phyloP scores from a whole-genome alignment of 1,139 yeast genomes.

The Blastobotrys buckinghamii region DNA sequence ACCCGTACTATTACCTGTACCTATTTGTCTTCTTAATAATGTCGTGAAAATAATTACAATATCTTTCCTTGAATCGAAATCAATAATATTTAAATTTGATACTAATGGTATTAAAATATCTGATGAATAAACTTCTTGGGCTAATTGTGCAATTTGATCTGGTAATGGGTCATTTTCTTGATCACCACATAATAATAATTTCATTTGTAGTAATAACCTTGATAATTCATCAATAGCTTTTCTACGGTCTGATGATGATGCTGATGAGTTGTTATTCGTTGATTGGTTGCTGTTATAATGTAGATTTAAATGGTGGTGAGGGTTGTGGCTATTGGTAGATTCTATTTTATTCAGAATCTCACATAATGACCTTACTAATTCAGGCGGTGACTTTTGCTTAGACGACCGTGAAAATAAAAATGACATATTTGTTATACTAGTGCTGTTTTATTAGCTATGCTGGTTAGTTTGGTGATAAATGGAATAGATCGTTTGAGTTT shows the following conservation, averaged over 20 bases:
- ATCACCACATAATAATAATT: slow-evolving; percentile 67
- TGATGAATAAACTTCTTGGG: slow-evolving; percentile 69
- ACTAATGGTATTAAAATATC: slow-evolving; percentile 64
- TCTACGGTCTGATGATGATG: slow-evolving; percentile 6
- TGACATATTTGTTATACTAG: slow-evolving; percentile 47
- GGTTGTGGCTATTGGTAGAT: slow-evolving; percentile 12
- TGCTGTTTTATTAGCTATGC: no score
- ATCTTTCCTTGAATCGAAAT: slow-evolving; percentile 86
- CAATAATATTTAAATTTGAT: slow-evolving; percentile 54
- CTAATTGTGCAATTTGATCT: slow-evolving; percentile 61
- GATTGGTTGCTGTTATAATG: background rate
- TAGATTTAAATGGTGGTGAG: background rate
- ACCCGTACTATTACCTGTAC: slow-evolving; percentile 34
- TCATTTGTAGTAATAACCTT: slow-evolving; percentile 61
- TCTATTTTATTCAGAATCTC: slow-evolving; percentile 71
- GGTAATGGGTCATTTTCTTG: slow-evolving; percentile 66
- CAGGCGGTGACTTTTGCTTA: slow-evolving; percentile 87
- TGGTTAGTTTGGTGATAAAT: no score
- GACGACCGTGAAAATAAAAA: slow-evolving; percentile 72
- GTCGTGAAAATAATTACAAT: slow-evolving; percentile 69
- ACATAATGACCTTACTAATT: slow-evolving; percentile 65
- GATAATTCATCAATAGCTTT: slow-evolving; percentile 62
- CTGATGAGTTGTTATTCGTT: no score
- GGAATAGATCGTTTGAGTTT: no score
- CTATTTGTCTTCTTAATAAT: slow-evolving; percentile 72